phyloP scores from a whole-genome alignment of 2,329 filamentous ascomycete genomes.

The Verticillium klebahnii region DNA sequence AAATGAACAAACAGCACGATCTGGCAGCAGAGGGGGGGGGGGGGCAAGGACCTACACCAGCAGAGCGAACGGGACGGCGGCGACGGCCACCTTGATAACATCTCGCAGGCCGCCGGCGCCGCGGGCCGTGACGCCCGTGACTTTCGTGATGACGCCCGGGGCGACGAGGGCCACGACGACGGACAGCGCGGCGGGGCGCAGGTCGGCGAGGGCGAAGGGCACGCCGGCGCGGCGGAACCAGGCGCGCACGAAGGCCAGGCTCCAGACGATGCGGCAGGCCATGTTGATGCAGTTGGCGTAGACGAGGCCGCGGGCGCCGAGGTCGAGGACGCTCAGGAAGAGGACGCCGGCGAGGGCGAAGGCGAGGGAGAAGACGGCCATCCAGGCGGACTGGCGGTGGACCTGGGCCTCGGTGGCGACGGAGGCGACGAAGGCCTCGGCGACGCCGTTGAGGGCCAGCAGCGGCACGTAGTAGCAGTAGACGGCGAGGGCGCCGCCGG shows the following conservation, averaged over 20 bases:
- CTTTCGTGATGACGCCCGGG: conserved; percentile 32
- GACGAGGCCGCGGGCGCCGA: conserved; percentile 78
- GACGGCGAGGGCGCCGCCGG: conserved; percentile 62
- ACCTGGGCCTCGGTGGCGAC: conserved; percentile 74
- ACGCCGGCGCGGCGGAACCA: conserved; percentile 53
- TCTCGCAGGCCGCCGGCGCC: conserved; percentile 21
- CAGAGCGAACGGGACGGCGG: conserved; percentile 47
- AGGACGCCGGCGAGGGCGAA: conserved; percentile 74
- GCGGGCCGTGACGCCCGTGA: conserved; percentile 4
- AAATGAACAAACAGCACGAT: too few species aligned
- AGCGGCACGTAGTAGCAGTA: conserved; percentile 95
- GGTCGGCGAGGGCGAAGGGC: conserved; percentile 31
- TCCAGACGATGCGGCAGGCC: conserved; percentile 79
- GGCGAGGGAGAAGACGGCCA: conserved; percentile 72
- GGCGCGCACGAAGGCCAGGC: conserved; percentile 61
- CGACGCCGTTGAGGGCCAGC: conserved; percentile 84
- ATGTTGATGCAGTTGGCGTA: conserved; percentile 89
- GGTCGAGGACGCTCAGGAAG: conserved; percentile 62
- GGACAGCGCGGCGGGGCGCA: conserved; percentile 39
- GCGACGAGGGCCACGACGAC: conserved; percentile 39
- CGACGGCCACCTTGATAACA: conserved; percentile 42
- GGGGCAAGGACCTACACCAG: conserved; percentile 42
- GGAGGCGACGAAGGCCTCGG: conserved; percentile 88
- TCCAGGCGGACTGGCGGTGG: conserved; percentile 73
- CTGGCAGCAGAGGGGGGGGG: too few species aligned